Evolutionary conservation across 164 flowering plant genomes (phyloP).

Genomic region (Piper longum): DNA sequence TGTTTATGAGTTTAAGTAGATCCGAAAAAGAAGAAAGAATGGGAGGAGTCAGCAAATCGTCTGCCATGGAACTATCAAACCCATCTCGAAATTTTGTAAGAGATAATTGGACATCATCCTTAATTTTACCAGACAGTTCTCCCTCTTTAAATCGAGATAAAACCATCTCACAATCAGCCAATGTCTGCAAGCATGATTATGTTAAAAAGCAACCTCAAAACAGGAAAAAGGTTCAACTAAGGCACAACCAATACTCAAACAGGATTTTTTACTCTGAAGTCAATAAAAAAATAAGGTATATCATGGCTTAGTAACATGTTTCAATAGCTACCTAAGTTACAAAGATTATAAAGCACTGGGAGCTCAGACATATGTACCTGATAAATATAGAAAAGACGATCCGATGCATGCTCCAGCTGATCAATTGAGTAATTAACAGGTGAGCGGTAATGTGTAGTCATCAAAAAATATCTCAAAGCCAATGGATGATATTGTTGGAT

Average conservation of each 20-base stretch:
- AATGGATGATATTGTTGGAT: conserved; percentile 64
- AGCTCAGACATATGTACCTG: conserved; percentile 31
- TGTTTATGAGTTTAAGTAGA: conserved; percentile 49
- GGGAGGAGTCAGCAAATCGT: conserved; percentile 58
- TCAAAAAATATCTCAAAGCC: conserved; percentile 75
- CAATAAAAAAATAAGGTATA: neutral
- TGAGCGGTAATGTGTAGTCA: conserved; percentile 76
- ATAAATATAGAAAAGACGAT: conserved; percentile 59
- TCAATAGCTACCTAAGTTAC: neutral
- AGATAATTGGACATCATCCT: conserved; percentile 40
- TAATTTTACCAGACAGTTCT: conserved; percentile 18
- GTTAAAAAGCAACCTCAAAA: too few relatives aligned
- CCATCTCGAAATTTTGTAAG: conserved; percentile 39
- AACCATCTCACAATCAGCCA: conserved; percentile 18
- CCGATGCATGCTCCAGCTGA: conserved; percentile 67
- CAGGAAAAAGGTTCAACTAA: too few relatives aligned
- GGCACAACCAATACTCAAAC: too few relatives aligned
- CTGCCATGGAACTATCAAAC: conserved; percentile 52
- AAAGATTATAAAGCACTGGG: neutral
- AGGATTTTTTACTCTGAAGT: too few relatives aligned
- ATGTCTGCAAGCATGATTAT: conserved; percentile 35
- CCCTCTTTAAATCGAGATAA: conserved; percentile 21
- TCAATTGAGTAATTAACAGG: conserved; percentile 61
- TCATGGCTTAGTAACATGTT: neutral
- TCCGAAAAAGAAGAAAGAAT: conserved; percentile 47